phyloP scores from a whole-genome alignment of 2,329 filamentous ascomycete genomes.

The Cladosporium halotolerans region DNA sequence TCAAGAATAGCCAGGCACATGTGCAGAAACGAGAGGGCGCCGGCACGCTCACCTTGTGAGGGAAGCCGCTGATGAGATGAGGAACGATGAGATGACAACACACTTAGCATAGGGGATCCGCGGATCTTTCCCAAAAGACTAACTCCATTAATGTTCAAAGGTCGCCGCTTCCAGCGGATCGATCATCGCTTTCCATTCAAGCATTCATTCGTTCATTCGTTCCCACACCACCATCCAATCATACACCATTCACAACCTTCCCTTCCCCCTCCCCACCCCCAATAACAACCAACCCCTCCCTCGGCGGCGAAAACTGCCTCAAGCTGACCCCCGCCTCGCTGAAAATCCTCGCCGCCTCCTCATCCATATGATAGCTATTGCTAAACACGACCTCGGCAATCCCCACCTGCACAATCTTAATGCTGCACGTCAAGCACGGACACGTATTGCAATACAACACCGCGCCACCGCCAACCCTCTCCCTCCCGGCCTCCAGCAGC shows the following conservation, averaged over 20 bases:
- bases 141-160: not conserved
- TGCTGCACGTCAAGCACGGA: constrained; percentile 93
- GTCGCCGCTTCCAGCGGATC: no score
- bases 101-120: not conserved
- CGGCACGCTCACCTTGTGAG: constrained; percentile 11
- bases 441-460: constrained; percentile 65
- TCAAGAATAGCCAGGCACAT: constrained; percentile 90
- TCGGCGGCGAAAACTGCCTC: constrained; percentile 71
- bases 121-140: not conserved
- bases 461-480: constrained; percentile 74
- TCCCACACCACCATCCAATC: not conserved
- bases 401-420: constrained; percentile 96
- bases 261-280: constrained; percentile 3
- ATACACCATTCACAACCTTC: not conserved
- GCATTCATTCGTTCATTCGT: no score
- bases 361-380: constrained; percentile 91
- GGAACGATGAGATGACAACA: constrained; percentile 4
- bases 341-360: constrained; percentile 69
- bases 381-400: constrained; percentile 94
- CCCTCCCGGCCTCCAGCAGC: constrained; percentile 84
- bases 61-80: not conserved
- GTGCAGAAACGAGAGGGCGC: constrained; percentile 37
- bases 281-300: constrained; percentile 30
- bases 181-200: no score
- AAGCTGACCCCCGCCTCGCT: constrained; percentile 74